Percentiles rank a stretch among this genome's conserved stretches.
Conservation (phyloP, 371 early-diverging fungal species). For the Entomophthora muscae region DNA sequence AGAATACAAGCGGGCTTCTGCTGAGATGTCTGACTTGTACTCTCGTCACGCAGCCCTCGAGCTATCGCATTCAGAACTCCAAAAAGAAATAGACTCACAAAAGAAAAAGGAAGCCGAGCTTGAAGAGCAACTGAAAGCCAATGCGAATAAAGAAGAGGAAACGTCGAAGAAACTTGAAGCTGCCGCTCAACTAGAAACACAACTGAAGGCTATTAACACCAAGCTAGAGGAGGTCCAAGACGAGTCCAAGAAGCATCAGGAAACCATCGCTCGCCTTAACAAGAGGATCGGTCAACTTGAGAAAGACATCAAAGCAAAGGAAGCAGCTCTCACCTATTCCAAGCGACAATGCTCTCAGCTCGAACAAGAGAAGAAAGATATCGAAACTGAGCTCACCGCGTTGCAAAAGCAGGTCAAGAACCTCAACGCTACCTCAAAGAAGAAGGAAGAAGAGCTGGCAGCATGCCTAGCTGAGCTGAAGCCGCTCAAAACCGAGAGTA, state of each 20-base stretch:
- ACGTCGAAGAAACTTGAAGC: neutral
- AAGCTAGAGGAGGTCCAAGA: neutral
- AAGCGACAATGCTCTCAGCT: neutral
- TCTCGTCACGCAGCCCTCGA: neutral
- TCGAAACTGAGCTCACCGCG: neutral
- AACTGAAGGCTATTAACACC: neutral
- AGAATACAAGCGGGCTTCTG: too few species aligned
- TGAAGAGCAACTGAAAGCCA: neutral
- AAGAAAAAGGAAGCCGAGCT: neutral
- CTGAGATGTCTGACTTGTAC: neutral
- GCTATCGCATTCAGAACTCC: neutral
- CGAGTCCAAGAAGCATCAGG: neutral
- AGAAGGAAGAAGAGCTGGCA: neutral
- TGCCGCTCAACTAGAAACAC: neutral
- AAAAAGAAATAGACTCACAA: neutral
- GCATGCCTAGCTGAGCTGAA: neutral
- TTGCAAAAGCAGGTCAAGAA: slow-evolving; percentile 1
- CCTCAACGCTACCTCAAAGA: neutral
- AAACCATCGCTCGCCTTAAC: neutral
- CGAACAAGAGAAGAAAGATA: slow-evolving; percentile 3
- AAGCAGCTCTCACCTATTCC: neutral
- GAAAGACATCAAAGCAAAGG: neutral
- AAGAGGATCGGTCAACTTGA: neutral
- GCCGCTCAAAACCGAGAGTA: neutral
- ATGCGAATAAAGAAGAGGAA: neutral